Evolutionary conservation across 2,329 filamentous ascomycete species (phyloP), one percentile per base, ranked within the genome.

Genomic region (Botrytis byssoidea): DNA sequence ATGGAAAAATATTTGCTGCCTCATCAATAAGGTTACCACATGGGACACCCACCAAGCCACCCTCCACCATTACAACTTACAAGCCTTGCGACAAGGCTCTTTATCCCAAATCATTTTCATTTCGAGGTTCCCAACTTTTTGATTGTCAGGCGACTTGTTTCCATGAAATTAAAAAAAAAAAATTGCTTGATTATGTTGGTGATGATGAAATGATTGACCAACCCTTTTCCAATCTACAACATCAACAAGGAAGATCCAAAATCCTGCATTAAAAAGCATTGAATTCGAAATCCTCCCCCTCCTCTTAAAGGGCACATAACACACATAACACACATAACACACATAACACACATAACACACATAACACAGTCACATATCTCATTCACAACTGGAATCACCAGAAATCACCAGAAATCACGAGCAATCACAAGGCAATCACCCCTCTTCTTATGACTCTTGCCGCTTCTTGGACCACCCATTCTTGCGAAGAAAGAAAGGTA

Each of bases 1-100:
- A 40, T 9, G 25, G 22, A 32, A 68, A 68, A 68, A 68, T 68
- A 42, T 42, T 22, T 68, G 65, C 14, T 68, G 65, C 55, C 65
- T 68, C 40, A 68, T 40, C 48, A 42, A 5, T 7, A 16, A 42
- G 40, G 40, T 42, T 42, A 42, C 12, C 40, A 3, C 37, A 40
- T 12, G 37, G 37, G 0, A 12, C 37, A 12, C 37, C 37, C 37
- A 12, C 37, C 37, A 37, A 37, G 4, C 22, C 48, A 51, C 48
- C 48, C 48, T n/a, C 22, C 46, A 48, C 48, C 22, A 51, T 51
- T 25, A n/a, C 48, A n/a, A 55, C 51, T n/a, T 55, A 37, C 12
- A 7, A 22, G 42, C 29, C 63, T 65, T 32, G n/a, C 61, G 63
- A 66, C 44, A 48, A 48, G 63, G 42, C 63, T 66, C 22, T 29